Evolutionary conservation across 768 basidiomycete species (phyloP), one percentile per base, ranked within the genome.

Genomic region (Leccinum incarnatum): DNA sequence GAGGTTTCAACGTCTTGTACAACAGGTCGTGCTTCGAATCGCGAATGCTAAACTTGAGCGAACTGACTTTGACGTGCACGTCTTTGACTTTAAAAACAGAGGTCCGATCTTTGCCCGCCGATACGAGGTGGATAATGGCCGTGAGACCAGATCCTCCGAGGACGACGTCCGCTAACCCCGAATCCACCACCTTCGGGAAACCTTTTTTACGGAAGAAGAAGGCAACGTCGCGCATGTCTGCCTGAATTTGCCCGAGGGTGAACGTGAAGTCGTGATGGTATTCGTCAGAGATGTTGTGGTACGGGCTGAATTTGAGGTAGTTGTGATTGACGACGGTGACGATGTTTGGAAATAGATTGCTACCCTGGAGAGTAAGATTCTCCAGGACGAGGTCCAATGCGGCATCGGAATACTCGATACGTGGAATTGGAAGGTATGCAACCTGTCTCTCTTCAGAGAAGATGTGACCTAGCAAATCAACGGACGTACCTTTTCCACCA

Each of bases 171-270:
- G 93, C 93, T 17, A 95, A 72, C 47, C 93, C 94, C 6, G 85
- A 86, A 73, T 96, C 94, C 51, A 72, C 80, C 71, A 95, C 74
- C 78, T 87, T 93, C 3, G 89, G 84, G 65, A 92, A 83, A 3
- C 92, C 92, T 83, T 95, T 95, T 79, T 87, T 92, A 63, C 80
- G 81, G 79, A 92, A 95, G 70, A 88, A 93, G 73, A 98, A 96
- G 9, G 90, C 88, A 14, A 97, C 91, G 65, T 98, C 95, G 15
- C 91, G 83, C 84, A 98, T 89, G 64, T 97, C 94, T 5, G 90
- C 89, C 70, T 98, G 95, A 65, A 97, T 90, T 72, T 98, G 95
- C 29, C 78, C 79, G 37, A 97, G 79, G 8, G 84, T 85, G 55
- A 97, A 70, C 36, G 81, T 87, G 69, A 97, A 84, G 55, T 84